Percentiles rank a stretch among this genome's conserved stretches.
Evolutionary conservation across 1,139 yeast genomes (phyloP).

Genomic region (Magnusiomyces fungicola): DNA sequence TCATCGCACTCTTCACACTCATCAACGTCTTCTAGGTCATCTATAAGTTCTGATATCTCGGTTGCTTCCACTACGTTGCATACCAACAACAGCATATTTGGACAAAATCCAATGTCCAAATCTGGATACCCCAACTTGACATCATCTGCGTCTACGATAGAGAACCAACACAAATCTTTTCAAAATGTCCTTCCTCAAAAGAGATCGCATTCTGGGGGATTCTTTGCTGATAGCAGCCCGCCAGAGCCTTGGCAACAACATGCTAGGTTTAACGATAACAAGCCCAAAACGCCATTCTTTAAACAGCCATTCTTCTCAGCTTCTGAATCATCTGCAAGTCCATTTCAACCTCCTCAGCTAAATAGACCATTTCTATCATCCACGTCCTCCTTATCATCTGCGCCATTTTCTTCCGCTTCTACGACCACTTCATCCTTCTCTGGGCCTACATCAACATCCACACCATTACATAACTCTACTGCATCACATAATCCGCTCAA

Average conservation of each 20-base stretch:
- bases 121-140: constrained; percentile 7
- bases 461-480: constrained; percentile 4
- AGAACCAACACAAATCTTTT: constrained; percentile 8
- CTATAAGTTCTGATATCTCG: constrained; percentile 10
- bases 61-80: constrained; percentile 6
- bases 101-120: constrained; percentile 11
- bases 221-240: neutral
- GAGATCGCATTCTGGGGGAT: neutral
- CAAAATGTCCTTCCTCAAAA: constrained; percentile 4
- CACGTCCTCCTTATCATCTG: neutral
- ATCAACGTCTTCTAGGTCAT: constrained; percentile 14
- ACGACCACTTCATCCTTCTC: constrained; percentile 9
- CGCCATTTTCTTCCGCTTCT: too few relatives aligned
- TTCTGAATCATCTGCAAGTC: constrained; percentile 2
- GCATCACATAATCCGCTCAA: neutral
- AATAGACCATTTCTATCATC: too few relatives aligned
- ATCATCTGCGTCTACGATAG: constrained; percentile 8
- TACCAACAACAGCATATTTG: constrained; percentile 18
- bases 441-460: constrained; percentile 5
- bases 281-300: constrained; percentile 11
- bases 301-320: constrained; percentile 13
- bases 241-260: constrained; percentile 4
- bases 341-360: constrained; percentile 3
- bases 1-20: constrained; percentile 22
- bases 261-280: neutral